Conservation (phyloP, 257 asterid genomes). For the Salvia splendens region DNA sequence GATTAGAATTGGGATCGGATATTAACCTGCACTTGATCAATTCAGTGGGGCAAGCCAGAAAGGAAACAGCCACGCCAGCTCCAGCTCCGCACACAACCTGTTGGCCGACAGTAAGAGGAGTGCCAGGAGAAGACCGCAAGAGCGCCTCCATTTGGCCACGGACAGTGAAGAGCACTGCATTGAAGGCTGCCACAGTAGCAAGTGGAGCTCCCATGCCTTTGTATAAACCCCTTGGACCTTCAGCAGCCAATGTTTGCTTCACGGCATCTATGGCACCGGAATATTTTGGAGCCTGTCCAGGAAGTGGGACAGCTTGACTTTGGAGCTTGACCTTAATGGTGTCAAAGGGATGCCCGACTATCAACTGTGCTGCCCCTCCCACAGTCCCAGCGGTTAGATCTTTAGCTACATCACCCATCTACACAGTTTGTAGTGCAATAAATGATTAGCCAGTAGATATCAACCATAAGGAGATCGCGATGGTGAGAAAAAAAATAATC, state of each 20-base stretch:
- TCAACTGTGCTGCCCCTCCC: conserved; percentile 91
- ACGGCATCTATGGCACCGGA: conserved; percentile 92
- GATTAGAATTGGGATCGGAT: not conserved
- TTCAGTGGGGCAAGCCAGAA: conserved; percentile 91
- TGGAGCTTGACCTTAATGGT: conserved; percentile 98
- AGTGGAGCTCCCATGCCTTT: conserved; percentile 99
- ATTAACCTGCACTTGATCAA: conserved; percentile 85
- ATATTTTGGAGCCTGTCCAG: conserved; percentile 75
- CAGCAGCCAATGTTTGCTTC: conserved; percentile 84
- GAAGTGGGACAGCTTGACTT: conserved; percentile 83
- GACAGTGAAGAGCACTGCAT: conserved; percentile 77
- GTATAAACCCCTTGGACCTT: conserved; percentile 92
- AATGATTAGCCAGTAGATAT: not conserved
- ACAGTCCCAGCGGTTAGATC: conserved; percentile 43
- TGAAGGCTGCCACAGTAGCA: conserved; percentile 90
- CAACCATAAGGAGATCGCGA: not conserved
- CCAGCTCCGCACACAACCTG: conserved; percentile 93
- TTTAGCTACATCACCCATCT: conserved; percentile 68
- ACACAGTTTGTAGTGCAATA: conserved; percentile 24
- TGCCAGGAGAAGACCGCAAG: conserved; percentile 75
- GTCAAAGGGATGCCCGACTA: conserved; percentile 92
- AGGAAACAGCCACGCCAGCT: conserved; percentile 84
- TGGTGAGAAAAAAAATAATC: not conserved
- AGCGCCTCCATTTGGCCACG: conserved; percentile 80
- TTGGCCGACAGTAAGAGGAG: conserved; percentile 67